phyloP scores from a whole-genome alignment of 495 filamentous ascomycete genomes.

The Lasiosphaeris hirsuta region DNA sequence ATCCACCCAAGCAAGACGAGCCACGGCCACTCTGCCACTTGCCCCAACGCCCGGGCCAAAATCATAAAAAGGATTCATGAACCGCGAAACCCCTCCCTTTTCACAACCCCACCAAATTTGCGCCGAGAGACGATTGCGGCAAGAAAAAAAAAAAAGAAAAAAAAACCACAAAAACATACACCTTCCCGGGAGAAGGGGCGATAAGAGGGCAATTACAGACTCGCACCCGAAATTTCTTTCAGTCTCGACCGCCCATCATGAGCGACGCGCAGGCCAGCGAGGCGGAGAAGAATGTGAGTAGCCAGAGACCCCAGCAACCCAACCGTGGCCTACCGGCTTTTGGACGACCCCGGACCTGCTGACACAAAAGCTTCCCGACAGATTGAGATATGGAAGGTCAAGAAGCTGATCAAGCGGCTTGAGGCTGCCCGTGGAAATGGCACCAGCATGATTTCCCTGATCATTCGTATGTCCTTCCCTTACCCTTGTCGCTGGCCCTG shows the following conservation, averaged over 20 bases:
- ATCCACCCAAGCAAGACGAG: background rate
- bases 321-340: constrained; percentile 7
- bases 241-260: constrained; percentile 58
- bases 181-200: constrained; percentile 17
- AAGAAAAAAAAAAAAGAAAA: constrained; percentile 9
- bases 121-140: constrained; percentile 7
- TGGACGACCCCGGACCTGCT: constrained; percentile 11
- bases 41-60: constrained; percentile 2
- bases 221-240: constrained; percentile 12
- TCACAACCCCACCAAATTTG: constrained; percentile 25
- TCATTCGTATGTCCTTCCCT: constrained; percentile 72
- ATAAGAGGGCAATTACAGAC: constrained; percentile 10
- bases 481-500: constrained; percentile 2
- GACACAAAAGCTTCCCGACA: constrained; percentile 23
- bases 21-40: constrained; percentile 10
- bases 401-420: constrained; percentile 95
- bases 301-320: background rate
- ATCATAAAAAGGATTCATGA: constrained; percentile 23
- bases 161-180: constrained; percentile 12
- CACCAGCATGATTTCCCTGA: constrained; percentile 97
- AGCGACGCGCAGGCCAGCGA: constrained; percentile 85
- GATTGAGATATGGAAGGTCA: constrained; percentile 82
- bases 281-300: constrained; percentile 90
- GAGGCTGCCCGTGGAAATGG: constrained; percentile 92
- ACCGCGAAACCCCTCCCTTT: constrained; percentile 27